Evolutionary conservation across 495 filamentous ascomycete genomes (phyloP), one percentile per base, ranked within the genome.

Genomic region (Penicilliopsis zonata): DNA sequence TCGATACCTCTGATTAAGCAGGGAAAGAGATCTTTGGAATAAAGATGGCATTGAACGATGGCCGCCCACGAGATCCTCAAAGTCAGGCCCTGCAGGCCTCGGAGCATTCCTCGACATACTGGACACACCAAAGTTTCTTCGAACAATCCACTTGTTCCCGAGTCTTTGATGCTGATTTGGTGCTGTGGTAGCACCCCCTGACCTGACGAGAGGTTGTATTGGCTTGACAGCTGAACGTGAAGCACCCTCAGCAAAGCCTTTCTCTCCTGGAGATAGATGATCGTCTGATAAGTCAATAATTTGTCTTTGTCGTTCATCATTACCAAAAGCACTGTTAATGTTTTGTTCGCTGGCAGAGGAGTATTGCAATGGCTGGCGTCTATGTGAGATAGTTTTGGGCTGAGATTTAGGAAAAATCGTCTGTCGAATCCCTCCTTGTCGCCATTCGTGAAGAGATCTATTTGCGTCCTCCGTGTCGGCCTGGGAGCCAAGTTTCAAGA

Each of bases 391-490:
- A n/a, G n/a, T n/a, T 26, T 43, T 50, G 14, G 38, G 31, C 19
- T 36, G 43, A 13, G 43, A 41, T 18, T 46, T 36, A 12, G 42
- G 37, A 22, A 58, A 38, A 19, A 46, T 46, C 26, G 47, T 60
- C 30, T 70, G 71, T 13, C 48, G 54, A 28, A 87, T 75, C 23
- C 52, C 73, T 5, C 87, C 86, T 37, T 62, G 65, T 46, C 73
- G 78, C 90, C 90, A 98, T 34, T 80, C 68, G 13, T 58, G 61
- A 29, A 98, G 55, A 9, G 74, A 62, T 9, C 60, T 53, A 28
- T 77, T 74, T 1, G 75, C 80, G 47, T 95, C 90, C 14, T 73
- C 53, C 5, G 82, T 93, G 43, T 95, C 87, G 10, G 57, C 45
- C 14, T 63, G 65, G 16, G 74, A 87, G 20, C 74, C 77, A 5